Percentiles rank a stretch among this genome's conserved stretches.
Evolutionary conservation across 2,329 filamentous ascomycete genomes (phyloP).

Genomic region (Cephalotrichum gorgonifer): DNA sequence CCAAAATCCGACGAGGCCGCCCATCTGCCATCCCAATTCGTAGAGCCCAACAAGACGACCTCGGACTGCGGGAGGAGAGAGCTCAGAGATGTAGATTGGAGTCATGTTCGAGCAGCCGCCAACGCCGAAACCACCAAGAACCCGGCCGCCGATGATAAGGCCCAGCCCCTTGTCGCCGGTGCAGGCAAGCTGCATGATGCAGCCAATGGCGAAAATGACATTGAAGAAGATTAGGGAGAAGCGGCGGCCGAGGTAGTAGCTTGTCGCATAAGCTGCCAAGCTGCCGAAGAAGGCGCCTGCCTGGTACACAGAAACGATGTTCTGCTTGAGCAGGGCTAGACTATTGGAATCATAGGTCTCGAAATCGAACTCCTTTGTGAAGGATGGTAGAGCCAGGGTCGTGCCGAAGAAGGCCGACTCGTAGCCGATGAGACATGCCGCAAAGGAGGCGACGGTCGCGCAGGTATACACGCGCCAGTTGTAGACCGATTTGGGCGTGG

Average conservation of each 20-base stretch:
- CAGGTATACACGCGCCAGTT: conserved; percentile 50
- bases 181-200: conserved; percentile 50
- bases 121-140: conserved; percentile 53
- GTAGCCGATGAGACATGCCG: conserved; percentile 38
- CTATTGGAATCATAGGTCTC: conserved; percentile 30
- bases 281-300: conserved; percentile 76
- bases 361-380: conserved; percentile 53
- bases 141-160: conserved; percentile 49
- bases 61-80: conserved; percentile 51
- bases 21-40: conserved; percentile 55
- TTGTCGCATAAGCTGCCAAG: conserved; percentile 55
- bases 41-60: conserved; percentile 57
- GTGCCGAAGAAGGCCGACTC: conserved; percentile 12
- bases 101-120: conserved; percentile 54
- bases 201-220: conserved; percentile 57
- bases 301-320: conserved; percentile 71
- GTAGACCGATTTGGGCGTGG: conserved; percentile 44
- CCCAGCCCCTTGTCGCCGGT: conserved; percentile 39
- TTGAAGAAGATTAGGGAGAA: conserved; percentile 52
- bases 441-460: conserved; percentile 43
- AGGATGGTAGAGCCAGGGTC: conserved; percentile 11
- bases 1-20: conserved; percentile 55
- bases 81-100: conserved; percentile 51
- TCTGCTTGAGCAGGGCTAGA: conserved; percentile 55
- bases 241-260: conserved; percentile 57